Evolutionary conservation across 129 eudicot genomes (phyloP).

Genomic region (Glebionis coronaria): DNA sequence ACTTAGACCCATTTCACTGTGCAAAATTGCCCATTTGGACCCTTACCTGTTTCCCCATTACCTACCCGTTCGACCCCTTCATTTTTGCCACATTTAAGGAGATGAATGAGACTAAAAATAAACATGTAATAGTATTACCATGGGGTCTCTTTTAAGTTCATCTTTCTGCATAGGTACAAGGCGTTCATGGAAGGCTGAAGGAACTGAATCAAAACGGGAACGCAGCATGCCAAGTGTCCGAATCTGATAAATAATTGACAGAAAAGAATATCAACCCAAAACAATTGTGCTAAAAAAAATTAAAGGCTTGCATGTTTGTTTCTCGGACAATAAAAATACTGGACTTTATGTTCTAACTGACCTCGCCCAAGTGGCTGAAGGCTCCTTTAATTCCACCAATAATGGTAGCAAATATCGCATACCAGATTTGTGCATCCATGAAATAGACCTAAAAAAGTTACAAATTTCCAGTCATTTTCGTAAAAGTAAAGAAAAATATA

Average conservation of each 20-base stretch:
- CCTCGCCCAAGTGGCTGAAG: constrained; percentile 99
- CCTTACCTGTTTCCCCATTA: neutral
- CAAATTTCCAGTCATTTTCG: constrained; percentile 21
- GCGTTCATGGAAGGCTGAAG: constrained; percentile 80
- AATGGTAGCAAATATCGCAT: constrained; percentile 79
- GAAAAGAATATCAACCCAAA: constrained; percentile 15
- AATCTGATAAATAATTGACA: constrained; percentile 46
- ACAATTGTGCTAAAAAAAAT: constrained; percentile 7
- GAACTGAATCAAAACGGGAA: constrained; percentile 90
- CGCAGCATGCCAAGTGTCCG: constrained; percentile 99
- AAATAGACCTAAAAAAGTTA: constrained; percentile 63
- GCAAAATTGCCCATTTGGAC: neutral
- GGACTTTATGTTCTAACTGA: constrained; percentile 43
- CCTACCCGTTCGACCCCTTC: neutral
- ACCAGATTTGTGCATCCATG: constrained; percentile 99
- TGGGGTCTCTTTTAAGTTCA: constrained; percentile 33
- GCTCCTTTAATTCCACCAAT: constrained; percentile 97
- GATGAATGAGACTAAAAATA: constrained; percentile 8
- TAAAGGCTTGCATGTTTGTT: neutral
- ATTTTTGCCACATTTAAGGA: neutral
- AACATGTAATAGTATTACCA: constrained; percentile 36
- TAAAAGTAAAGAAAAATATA: constrained; percentile 5
- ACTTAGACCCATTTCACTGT: neutral
- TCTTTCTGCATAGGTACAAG: constrained; percentile 74
- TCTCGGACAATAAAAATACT: neutral